These are phyloP conservation scores for Zygnema cylindricum DNA, from an alignment of 139 green algal genomes.

Conservation along the genomic window DNA sequence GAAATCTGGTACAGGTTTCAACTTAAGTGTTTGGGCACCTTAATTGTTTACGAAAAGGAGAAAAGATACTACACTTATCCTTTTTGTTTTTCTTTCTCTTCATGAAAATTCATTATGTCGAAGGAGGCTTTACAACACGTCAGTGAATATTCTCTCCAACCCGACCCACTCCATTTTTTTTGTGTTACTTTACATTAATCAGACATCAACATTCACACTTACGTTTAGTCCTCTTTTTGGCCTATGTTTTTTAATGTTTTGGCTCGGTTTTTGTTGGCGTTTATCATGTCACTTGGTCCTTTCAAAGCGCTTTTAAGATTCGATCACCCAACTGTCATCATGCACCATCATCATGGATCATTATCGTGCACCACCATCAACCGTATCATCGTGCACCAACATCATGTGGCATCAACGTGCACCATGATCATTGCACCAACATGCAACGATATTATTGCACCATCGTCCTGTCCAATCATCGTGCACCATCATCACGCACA, in stretches of 20 bases:
- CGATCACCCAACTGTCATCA: too few species aligned
- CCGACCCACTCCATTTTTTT: not conserved
- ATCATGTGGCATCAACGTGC: too few species aligned
- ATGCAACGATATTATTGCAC: too few species aligned
- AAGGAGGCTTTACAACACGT: not conserved
- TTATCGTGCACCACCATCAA: too few species aligned
- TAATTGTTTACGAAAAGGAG: not conserved
- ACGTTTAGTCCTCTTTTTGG: not conserved
- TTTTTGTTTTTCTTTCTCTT: not conserved
- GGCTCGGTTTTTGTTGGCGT: not conserved
- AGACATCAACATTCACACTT: not conserved
- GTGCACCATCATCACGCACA: too few species aligned
- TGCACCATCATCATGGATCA: too few species aligned
- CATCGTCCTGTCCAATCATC: too few species aligned
- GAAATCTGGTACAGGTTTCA: conserved; percentile 21
- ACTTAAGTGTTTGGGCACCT: not conserved
- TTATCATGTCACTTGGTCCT: too few species aligned
- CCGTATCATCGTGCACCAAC: too few species aligned
- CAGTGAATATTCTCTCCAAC: not conserved
- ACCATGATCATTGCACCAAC: too few species aligned
- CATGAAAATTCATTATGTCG: not conserved
- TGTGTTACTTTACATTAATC: not conserved
- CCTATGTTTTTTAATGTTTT: not conserved
- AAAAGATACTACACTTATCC: conserved; percentile 6
- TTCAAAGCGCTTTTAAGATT: too few species aligned